Conservation (phyloP, 2,329 filamentous ascomycete species). For the Pestalotiopsis sp. region DNA sequence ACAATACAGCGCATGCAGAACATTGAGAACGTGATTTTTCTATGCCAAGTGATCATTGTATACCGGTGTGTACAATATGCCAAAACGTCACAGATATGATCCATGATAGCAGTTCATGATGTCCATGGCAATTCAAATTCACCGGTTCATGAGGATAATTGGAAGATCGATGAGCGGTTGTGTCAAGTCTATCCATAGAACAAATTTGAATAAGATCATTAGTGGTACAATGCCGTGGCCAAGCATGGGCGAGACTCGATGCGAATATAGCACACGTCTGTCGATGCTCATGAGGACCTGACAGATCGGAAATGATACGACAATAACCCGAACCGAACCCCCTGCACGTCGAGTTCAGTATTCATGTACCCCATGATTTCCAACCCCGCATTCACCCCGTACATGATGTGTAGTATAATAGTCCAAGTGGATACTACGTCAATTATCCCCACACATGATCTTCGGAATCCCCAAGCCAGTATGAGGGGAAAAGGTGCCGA, state of each 20-base stretch:
- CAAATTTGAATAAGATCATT: too few relatives aligned
- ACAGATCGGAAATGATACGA: too few relatives aligned
- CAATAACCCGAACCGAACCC: too few relatives aligned
- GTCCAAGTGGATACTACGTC: neutral
- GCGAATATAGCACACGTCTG: neutral
- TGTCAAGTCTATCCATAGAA: too few relatives aligned
- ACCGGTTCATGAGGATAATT: too few relatives aligned
- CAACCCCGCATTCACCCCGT: neutral
- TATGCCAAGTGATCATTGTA: conserved; percentile 1
- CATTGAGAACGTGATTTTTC: neutral
- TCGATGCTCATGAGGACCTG: neutral
- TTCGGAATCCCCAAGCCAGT: neutral
- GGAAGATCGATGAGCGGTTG: too few relatives aligned
- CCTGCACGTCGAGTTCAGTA: neutral
- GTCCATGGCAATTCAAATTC: too few relatives aligned
- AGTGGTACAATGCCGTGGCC: neutral
- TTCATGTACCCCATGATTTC: neutral
- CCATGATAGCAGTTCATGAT: too few relatives aligned
- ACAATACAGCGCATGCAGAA: neutral
- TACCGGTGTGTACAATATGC: neutral
- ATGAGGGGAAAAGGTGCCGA: neutral
- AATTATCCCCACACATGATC: neutral
- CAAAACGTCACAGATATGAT: too few relatives aligned
- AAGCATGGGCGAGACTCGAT: neutral
- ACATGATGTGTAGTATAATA: neutral